A percentile compares a stretch with the other conserved stretches of the same genome.
These are phyloP conservation scores for Aspergillus pseudoterreus DNA, from an alignment of 2,329 filamentous ascomycete species.

Conservation along the genomic window DNA sequence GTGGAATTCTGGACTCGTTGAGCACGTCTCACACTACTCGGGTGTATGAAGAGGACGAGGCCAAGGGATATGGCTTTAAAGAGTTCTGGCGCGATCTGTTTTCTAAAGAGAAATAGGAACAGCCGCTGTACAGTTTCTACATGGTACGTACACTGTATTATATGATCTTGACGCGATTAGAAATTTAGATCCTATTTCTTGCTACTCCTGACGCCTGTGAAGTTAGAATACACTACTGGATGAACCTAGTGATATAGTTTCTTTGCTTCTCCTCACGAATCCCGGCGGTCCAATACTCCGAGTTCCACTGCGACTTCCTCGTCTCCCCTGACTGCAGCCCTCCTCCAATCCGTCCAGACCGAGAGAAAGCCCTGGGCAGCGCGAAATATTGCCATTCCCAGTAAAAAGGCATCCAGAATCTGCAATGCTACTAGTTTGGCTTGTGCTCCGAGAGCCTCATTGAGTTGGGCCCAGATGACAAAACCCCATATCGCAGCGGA, in stretches of 20 bases:
- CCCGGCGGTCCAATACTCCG: no score
- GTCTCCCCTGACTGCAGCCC: not conserved
- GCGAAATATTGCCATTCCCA: not conserved
- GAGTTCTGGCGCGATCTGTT: slow-evolving; percentile 88
- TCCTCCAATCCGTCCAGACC: slow-evolving; percentile 1
- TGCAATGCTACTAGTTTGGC: no score
- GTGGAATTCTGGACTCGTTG: slow-evolving; percentile 62
- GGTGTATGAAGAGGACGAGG: slow-evolving; percentile 70
- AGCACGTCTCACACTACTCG: slow-evolving; percentile 44
- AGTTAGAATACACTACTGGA: no score
- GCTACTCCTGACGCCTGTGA: no score
- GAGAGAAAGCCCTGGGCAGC: not conserved
- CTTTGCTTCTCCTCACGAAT: no score
- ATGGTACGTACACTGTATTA: slow-evolving; percentile 10
- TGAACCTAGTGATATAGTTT: not conserved
- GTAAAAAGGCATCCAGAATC: no score
- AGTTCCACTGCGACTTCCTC: no score
- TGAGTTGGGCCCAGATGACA: no score
- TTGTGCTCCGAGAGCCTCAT: no score
- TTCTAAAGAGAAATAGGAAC: slow-evolving; percentile 20
- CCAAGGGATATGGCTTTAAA: slow-evolving; percentile 74
- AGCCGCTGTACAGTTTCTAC: slow-evolving; percentile 2
- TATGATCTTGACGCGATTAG: slow-evolving; percentile 2
- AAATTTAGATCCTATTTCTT: not conserved
- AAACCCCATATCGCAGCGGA: no score